Base-by-base conservation (phyloP, 768 basidiomycete species). In the Gloeopeniophorella convolvens region DNA sequence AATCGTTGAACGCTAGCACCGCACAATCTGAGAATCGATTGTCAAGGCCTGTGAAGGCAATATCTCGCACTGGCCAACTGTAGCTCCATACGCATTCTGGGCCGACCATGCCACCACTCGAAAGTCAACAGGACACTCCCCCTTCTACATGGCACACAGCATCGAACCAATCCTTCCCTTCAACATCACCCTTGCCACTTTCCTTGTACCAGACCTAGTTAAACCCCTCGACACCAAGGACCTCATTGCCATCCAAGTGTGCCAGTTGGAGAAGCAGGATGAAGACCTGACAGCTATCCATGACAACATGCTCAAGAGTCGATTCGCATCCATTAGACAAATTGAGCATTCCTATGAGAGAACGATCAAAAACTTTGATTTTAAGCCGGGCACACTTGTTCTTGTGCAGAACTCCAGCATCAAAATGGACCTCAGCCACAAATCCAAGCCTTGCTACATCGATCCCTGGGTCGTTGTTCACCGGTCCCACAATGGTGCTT, bases 401-500 rank as follows among this genome's bases (percentile, higher is more conserved):
- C 57, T 76, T 0, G 60, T 72, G 0, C 42, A 63, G 4, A 73
- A 76, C 45, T 65, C 65, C 0, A 23, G 46, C 0, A 45, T 69
- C 2, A 66, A 70, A 23, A 66, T 59, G 23, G 55, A 63, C 0
- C 48, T 68, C 0, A 59, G 59, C 20, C 35, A 54, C 1, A 73
- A 72, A 45, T 64, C 63, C 2, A 61, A 56, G 8, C 57, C 61
- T 32, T 18, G 66, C 2, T 74, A 72, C 49, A 39, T 68, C 12
- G 72, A 72, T n/a, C 72, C 71, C 0, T 65, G 66, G 50, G 51
- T 66, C 0, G 67, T 74, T 0, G 40, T 71, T 4, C 26, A 52
- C 11, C 54, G 58, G 5, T 66, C 62, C 7, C 40, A 24, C 10
- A 45, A 42, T 20, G 51, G 52, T 5, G 34, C 48, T 9, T 61